Base-by-base conservation (phyloP, 306 rosid species). In the Dryas alaskensis region DNA sequence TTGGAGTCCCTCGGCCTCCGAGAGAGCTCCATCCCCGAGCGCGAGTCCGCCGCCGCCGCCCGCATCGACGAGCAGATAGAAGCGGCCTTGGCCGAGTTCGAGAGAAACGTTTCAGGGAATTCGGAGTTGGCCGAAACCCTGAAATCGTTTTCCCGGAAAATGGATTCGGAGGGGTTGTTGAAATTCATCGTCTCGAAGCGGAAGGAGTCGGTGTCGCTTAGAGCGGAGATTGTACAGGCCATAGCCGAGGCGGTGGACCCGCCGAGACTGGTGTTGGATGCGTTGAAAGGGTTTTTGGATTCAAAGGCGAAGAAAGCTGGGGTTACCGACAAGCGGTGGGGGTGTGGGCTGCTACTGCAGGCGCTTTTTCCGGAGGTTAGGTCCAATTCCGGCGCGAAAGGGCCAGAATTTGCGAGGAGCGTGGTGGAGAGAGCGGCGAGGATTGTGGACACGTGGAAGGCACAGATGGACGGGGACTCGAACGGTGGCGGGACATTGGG, bases 311-410 rank as follows among this genome's bases (percentile, higher is more conserved):
- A 80, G n/a, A 90, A 78, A 75, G 70, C 85, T 19, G 96, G 91
- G 40, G 89, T 88, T 10, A 90, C 92, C 0, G 97, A 91, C 74
- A 91, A 81, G 87, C 76, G 97, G 59, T 91, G 97, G 97, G 97
- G 91, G 2, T 89, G 95, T 64, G 95, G 91, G 73, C 80, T 91
- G 52, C 48, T 91, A 83, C 72, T 91, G 74, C 95, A 89, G 78
- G 91, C 87, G 5, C 73, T 91, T 78, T 79, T 83, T 78, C 88
- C 88, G 3, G 95, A 79, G 14, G 47, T 45, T 6, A 59, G 44
- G 57, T 7, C 44, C 0, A 7, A 10, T 43, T 52, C 66, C 0
- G 70, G 40, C 1, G 4, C 39, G 4, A 73, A 76, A 40, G 77
- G 81, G 0, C 81, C 76, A 14, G 85, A 70, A 8, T 84, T 84